Conservation (phyloP, 257 asterid genomes). For the Jacaranda mimosifolia region DNA sequence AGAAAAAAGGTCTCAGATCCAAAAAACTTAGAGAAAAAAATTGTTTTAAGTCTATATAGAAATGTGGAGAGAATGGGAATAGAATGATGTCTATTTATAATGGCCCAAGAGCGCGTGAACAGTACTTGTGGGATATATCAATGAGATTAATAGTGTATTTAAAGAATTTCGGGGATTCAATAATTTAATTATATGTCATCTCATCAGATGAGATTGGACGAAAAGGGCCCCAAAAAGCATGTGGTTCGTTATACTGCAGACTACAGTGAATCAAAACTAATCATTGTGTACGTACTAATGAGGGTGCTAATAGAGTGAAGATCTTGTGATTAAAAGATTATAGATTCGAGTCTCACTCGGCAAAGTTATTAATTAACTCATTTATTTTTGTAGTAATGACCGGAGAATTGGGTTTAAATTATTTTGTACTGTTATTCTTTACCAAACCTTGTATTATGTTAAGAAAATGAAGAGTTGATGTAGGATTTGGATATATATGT, state of each 20-base stretch:
- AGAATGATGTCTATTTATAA: background rate
- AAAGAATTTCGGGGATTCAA: background rate
- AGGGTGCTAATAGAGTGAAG: too few relatives aligned
- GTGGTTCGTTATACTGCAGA: slow-evolving; percentile 25
- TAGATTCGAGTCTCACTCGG: too few relatives aligned
- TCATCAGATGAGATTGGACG: background rate
- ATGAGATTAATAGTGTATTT: background rate
- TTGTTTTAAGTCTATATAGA: background rate
- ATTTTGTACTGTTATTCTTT: too few relatives aligned
- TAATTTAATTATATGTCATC: background rate
- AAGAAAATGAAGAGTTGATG: too few relatives aligned
- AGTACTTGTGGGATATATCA: too few relatives aligned
- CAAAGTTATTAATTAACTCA: too few relatives aligned
- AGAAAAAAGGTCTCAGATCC: background rate
- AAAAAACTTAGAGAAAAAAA: background rate
- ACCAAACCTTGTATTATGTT: too few relatives aligned
- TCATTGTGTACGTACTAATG: too few relatives aligned
- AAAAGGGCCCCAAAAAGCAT: slow-evolving; percentile 1
- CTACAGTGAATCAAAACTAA: slow-evolving; percentile 8
- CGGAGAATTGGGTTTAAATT: too few relatives aligned
- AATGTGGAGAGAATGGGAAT: background rate
- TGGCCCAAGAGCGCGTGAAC: background rate
- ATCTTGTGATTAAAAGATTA: too few relatives aligned
- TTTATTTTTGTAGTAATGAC: too few relatives aligned
- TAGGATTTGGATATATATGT: too few relatives aligned